Percentiles rank a stretch among this genome's conserved stretches.
Conservation (phyloP, 2,329 filamentous ascomycete species). For the Fusarium armeniacum region DNA sequence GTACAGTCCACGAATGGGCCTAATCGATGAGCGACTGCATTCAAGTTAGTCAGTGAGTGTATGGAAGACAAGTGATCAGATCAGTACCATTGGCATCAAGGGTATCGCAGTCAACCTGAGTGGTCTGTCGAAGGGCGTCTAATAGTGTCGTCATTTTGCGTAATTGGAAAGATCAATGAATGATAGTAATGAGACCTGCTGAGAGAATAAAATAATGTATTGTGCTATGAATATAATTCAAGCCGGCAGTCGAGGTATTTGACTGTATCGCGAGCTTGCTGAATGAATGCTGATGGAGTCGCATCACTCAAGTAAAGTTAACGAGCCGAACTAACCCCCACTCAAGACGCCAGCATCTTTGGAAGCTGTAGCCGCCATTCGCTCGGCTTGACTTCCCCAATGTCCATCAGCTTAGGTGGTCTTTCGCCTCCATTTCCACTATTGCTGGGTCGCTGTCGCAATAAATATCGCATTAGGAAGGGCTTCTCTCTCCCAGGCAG, state of each 20-base stretch:
- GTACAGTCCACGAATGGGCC: conserved; percentile 57
- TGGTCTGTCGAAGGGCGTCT: conserved; percentile 49
- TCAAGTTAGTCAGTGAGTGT: conserved; percentile 23
- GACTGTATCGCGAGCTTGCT: conserved; percentile 5
- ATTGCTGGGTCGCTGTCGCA: conserved; percentile 36
- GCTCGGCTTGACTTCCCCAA: conserved; percentile 39
- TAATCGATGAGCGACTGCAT: conserved; percentile 50
- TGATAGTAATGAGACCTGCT: too few relatives aligned
- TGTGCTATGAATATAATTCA: conserved; percentile 7
- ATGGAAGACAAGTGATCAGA: background rate
- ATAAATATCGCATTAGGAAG: conserved; percentile 1
- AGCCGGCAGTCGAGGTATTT: conserved; percentile 9
- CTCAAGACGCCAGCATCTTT: conserved; percentile 21
- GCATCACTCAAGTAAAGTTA: conserved; percentile 14
- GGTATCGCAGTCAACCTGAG: conserved; percentile 56
- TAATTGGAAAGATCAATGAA: background rate
- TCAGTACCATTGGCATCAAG: conserved; percentile 53
- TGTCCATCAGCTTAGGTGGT: conserved; percentile 13
- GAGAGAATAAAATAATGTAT: background rate
- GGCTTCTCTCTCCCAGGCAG: conserved; percentile 20
- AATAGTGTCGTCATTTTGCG: conserved; percentile 49
- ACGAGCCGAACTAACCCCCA: conserved; percentile 26
- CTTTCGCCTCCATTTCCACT: conserved; percentile 33
- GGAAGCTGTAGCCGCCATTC: conserved; percentile 20
- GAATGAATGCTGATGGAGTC: conserved; percentile 6